Percentiles rank a stretch among this genome's conserved stretches.
Evolutionary conservation across 495 filamentous ascomycete genomes (phyloP).

Genomic region (Tricharina praecox): DNA sequence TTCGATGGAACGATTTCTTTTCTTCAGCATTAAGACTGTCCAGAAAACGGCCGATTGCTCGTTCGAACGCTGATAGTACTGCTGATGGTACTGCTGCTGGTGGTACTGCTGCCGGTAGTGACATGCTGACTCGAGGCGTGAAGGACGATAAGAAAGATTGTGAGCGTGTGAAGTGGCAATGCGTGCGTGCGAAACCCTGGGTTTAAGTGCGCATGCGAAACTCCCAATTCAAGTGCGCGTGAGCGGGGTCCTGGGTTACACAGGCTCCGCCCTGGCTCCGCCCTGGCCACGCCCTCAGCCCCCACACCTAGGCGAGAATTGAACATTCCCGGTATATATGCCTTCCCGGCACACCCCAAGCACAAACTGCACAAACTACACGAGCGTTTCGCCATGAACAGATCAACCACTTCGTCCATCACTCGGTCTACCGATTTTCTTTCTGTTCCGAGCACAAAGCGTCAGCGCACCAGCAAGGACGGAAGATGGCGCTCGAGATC

Average conservation of each 20-base stretch:
- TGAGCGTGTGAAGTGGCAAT: no score
- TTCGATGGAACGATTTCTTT: slow-evolving; percentile 1
- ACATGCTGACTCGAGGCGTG: background rate
- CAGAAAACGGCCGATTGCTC: slow-evolving; percentile 5
- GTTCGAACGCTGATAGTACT: slow-evolving; percentile 5
- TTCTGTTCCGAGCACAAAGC: background rate
- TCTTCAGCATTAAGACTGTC: slow-evolving; percentile 3
- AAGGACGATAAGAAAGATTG: no score
- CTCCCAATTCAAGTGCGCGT: background rate
- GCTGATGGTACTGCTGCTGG: background rate
- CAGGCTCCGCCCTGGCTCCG: background rate
- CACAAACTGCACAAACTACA: no score
- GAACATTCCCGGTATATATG: background rate
- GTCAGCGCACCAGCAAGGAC: slow-evolving; percentile 1
- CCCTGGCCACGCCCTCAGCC: background rate
- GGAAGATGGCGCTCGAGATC: slow-evolving; percentile 7
- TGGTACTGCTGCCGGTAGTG: background rate
- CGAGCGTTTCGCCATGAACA: background rate
- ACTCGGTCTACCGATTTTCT: background rate
- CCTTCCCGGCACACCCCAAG: no score
- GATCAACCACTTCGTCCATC: background rate
- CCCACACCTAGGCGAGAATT: background rate
- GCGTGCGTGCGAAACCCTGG: no score
- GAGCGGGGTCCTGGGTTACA: background rate
- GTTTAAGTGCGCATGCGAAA: background rate